Evolutionary conservation across 2,329 filamentous ascomycete genomes (phyloP), one percentile per base, ranked within the genome.

Genomic region (Fusarium sp.): DNA sequence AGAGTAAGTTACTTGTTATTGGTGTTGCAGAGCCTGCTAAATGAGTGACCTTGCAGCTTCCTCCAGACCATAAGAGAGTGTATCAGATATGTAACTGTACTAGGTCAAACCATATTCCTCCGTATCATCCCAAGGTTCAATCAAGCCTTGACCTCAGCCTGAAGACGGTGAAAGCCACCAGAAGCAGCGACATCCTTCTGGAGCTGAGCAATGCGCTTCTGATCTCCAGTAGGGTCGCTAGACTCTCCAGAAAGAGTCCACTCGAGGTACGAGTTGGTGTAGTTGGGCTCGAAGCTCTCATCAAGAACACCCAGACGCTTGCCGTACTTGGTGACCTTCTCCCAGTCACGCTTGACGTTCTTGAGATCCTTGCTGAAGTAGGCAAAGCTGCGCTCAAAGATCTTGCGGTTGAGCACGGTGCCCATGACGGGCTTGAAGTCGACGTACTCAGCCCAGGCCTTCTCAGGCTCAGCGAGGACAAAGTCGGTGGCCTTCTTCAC

Each of bases 371-470:
- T 87, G 66, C 90, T 93, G 81, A 94, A 93, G 86, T 94, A 94
- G 26, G 92, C 92, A 77, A 89, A 95, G 76, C 90, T 93, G 68
- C 92, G 90, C 87, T 94, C 92, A 78, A 93, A 94, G 82, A 95
- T 94, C 87, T 94, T 94, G 77, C 89, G 88, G 85, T 94, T 94
- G 64, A 94, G 88, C 3, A 84, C 79, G 1, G 89, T 90, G 48
- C 86, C 89, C 90, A 94, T 92, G 75, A 86, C 86, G 6, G 92
- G 90, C 84, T 94, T 95, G 84, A 92, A 89, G 77, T 90, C 90
- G 74, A 92, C 86, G 79, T 93, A 94, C 78, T 92, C 90, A 18
- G 85, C 85, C 86, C 91, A 94, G 0, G 92, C 91, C 55, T 84
- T 78, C 51, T 88, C 86, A 0, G 93, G 92, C 63, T 89, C 81